Base-by-base conservation (phyloP, 2,329 filamentous ascomycete genomes). In the Calycina herbarum region DNA sequence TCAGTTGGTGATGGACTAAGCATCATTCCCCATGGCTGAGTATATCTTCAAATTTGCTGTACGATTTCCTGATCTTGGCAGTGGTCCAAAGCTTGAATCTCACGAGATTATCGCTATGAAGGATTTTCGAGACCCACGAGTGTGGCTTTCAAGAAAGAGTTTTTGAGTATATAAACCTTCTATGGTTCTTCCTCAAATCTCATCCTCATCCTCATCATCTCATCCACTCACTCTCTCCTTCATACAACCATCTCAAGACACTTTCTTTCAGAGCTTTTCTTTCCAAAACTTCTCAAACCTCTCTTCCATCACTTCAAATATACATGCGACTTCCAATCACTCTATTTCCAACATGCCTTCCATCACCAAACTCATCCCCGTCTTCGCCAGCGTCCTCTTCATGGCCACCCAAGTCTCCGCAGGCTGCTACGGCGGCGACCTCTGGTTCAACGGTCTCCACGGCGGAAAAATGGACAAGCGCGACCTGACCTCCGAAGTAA, bases 301-400 rank as follows among this genome's bases (percentile, higher is more conserved):
- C 42, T 24, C 3, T n/a, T n/a, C n/a, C 42, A 20, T 48, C 15
- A 6, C n/a, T 48, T 15, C 42, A n/a, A n/a, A n/a, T 24, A 24
- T 5, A 2, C 17, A 48, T 1, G 2, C n/a, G 5, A 5, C 8
- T 24, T 48, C 42, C 4, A 48, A 7, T 42, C 31, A 33, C 31
- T 13, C 15, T 10, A 13, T 17, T 42, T 10, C 8, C 5, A n/a
- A n/a, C 38, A 48, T 48, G 42, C 42, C 42, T 20, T 20, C 42
- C n/a, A 48, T 48, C 42, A 24, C 42, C 42, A 48, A 48, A 48
- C 42, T 48, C 42, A n/a, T 48, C 42, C 42, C 42, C 42, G n/a
- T 48, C 42, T 48, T 48, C 42, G 42, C 42, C 42, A 48, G 42
- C 42, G 42, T 48, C 42, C 42, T 48, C 42, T 48, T 48, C n/a